Evolutionary conservation across 768 basidiomycete species (phyloP), one percentile per base, ranked within the genome.

Genomic region (Crepidotus variabilis): DNA sequence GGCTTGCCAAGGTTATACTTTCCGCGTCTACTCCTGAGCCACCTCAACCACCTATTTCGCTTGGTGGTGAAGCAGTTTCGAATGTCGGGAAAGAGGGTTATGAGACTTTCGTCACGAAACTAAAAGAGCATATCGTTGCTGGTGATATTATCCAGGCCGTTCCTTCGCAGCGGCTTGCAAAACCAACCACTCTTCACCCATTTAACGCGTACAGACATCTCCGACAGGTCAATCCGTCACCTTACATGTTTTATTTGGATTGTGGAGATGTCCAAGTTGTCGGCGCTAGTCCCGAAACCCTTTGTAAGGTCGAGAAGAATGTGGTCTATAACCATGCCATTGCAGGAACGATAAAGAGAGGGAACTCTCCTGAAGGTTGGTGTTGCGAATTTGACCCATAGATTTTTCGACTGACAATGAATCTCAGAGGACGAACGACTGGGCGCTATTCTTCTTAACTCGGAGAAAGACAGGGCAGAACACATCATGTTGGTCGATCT

Each of bases 111-210:
- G 97, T 99, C 13, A 93, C 94, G 47, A 84, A 80, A 54, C 77
- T 99, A 55, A 98, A 98, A 76, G 81, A 96, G 66, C 94, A 93
- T 68, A 97, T 99, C 54, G 79, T 98, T 55, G 90, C 88, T 16
- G 97, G 97, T 24, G 95, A 99, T 72, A 98, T 99, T 66, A 98
- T 99, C 62, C 97, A 99, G 72, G 97, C 97, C 1, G 97, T 99
- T 6, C 97, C 97, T 7, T 95, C 93, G 9, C 97, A 98, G 69
- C 80, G 95, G 24, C 77, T 98, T 28, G 76, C 91, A 13, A 83
- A 93, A 33, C 88, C 90, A 34, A 98, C 97, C 0, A 70, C 81
- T 18, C 76, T 99, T 18, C 94, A 98, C 69, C 96, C 97, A 1
- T 99, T 99, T 79, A 99, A 98, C 74, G 94, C 88, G 6, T 99